Evolutionary conservation across 345 rosid species (phyloP).

Genomic region (Zanthoxylum bungeanum): DNA sequence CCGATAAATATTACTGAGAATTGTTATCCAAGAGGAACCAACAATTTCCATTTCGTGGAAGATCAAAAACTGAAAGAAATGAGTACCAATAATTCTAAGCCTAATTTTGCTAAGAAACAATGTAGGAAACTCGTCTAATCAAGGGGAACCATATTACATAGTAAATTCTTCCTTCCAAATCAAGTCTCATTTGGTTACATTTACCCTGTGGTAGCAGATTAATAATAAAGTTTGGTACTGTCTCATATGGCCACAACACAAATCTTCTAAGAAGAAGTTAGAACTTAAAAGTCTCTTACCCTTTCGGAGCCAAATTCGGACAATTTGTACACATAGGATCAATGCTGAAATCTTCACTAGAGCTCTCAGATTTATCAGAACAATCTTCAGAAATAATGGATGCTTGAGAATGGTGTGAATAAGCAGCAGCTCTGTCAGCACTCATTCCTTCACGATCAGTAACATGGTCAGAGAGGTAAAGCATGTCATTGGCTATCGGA

Average conservation of each 20-base stretch:
- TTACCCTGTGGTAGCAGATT: not conserved
- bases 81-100: not conserved
- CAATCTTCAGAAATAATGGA: conserved; percentile 13
- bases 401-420: conserved; percentile 25
- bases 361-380: conserved; percentile 28
- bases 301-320: conserved; percentile 76
- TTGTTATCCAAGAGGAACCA: not conserved
- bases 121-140: not conserved
- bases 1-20: not conserved
- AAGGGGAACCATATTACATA: not conserved
- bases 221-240: not conserved
- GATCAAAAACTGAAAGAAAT: not conserved
- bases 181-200: not conserved
- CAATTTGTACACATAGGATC: conserved; percentile 85
- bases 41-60: not conserved
- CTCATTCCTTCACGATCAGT: conserved; percentile 36
- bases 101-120: not conserved
- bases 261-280: not conserved
- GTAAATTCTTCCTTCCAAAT: not conserved
- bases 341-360: conserved; percentile 52
- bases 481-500: conserved; percentile 90
- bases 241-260: not conserved
- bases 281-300: conserved; percentile 33
- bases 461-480: conserved; percentile 52
- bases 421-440: conserved; percentile 57